A percentile compares a stretch with the other conserved stretches of the same genome.
Evolutionary conservation across 331 rosid species (phyloP).

Genomic region (Quercus phellos): DNA sequence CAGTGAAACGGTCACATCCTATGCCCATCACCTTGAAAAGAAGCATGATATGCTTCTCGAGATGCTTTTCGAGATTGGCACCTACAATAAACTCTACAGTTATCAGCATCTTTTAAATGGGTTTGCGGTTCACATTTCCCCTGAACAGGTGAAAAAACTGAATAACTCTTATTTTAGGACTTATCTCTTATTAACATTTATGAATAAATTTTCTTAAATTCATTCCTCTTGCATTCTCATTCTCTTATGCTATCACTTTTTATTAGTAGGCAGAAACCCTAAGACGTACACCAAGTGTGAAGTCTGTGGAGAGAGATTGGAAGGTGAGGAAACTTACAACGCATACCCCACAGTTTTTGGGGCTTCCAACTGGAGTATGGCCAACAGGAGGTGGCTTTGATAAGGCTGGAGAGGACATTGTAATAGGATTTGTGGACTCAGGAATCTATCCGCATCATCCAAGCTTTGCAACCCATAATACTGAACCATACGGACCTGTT

Average conservation of each 20-base stretch:
- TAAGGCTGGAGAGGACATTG: conserved; percentile 95
- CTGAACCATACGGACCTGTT: conserved; percentile 79
- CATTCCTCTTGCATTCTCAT: conserved; percentile 30
- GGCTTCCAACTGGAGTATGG: conserved; percentile 99
- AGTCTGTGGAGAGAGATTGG: conserved; percentile 91
- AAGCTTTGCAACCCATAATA: conserved; percentile 63
- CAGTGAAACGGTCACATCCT: conserved; percentile 81
- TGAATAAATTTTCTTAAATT: conserved; percentile 7
- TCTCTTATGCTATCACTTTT: conserved; percentile 37
- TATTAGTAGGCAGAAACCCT: conserved; percentile 92
- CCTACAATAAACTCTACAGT: conserved; percentile 83
- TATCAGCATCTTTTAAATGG: conserved; percentile 96
- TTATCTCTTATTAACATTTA: conserved; percentile 9
- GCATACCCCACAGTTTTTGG: conserved; percentile 96
- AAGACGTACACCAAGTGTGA: conserved; percentile 81
- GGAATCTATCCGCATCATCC: conserved; percentile 97
- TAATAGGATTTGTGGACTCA: conserved; percentile 95
- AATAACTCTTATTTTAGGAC: conserved; percentile 17
- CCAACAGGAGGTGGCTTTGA: conserved; percentile 98
- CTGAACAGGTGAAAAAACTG: conserved; percentile 82
- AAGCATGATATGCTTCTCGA: conserved; percentile 94
- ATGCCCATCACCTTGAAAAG: conserved; percentile 81
- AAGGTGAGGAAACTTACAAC: conserved; percentile 88
- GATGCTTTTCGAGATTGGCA: conserved; percentile 73
- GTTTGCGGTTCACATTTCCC: conserved; percentile 84